A percentile compares a stretch with the other conserved stretches of the same genome.
phyloP scores from a whole-genome alignment of 2,329 filamentous ascomycete species.

The Myriosclerotinia scirpicola region DNA sequence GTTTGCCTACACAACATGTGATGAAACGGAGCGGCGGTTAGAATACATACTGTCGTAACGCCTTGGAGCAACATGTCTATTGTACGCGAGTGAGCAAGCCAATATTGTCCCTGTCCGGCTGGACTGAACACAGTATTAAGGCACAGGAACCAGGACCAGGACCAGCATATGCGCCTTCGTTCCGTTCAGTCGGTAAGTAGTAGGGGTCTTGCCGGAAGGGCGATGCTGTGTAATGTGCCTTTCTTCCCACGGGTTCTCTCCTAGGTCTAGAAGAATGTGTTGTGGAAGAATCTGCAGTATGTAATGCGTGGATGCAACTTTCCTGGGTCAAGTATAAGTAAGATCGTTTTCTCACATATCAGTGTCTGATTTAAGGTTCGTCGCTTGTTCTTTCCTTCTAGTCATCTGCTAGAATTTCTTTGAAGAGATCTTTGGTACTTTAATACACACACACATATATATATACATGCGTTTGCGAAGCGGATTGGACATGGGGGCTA shows the following conservation, averaged over 20 bases:
- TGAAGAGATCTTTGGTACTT: neutral
- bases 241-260: neutral
- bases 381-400: neutral
- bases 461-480: slow-evolving; percentile 28
- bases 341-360: slow-evolving; percentile 6
- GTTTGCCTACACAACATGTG: neutral
- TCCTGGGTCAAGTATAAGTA: neutral
- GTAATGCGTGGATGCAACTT: neutral
- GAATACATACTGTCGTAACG: neutral
- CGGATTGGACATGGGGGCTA: slow-evolving; percentile 14
- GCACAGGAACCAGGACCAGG: neutral
- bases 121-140: neutral
- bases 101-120: slow-evolving; percentile 5
- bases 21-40: neutral
- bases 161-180: neutral
- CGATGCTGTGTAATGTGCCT: neutral
- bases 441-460: neutral
- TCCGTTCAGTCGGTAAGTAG: neutral
- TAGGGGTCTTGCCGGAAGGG: neutral
- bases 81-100: neutral
- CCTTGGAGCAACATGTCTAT: neutral
- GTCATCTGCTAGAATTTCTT: neutral
- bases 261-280: neutral
- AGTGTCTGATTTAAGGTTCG: neutral
- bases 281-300: neutral